phyloP scores from a whole-genome alignment of 164 flowering plant species.

The Nymphaea thermarum region DNA sequence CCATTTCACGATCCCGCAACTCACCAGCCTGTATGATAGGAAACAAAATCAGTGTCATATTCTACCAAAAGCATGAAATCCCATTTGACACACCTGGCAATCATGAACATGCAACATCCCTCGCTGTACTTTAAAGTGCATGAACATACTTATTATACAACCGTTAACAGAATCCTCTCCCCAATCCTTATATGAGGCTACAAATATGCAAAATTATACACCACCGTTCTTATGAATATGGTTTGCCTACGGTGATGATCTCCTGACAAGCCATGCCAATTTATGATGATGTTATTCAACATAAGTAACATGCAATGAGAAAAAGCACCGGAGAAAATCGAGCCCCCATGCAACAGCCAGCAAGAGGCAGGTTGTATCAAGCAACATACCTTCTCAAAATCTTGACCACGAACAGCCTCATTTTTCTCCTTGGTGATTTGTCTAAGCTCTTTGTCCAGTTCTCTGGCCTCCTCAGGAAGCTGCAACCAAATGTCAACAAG shows the following conservation, averaged over 20 bases:
- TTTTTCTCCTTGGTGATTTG: conserved; percentile 86
- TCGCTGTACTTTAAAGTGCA: neutral
- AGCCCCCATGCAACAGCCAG: too few species aligned
- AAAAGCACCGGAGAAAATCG: neutral
- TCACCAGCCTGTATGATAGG: conserved; percentile 52
- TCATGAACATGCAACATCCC: neutral
- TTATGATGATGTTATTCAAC: neutral
- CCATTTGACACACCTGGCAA: neutral
- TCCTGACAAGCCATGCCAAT: neutral
- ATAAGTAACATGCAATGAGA: neutral
- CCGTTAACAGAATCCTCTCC: too few species aligned
- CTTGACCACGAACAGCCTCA: conserved; percentile 88
- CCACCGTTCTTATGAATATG: neutral
- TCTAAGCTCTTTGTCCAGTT: conserved; percentile 89
- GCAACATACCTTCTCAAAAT: conserved; percentile 70
- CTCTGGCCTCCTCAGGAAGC: conserved; percentile 96
- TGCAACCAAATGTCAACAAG: conserved; percentile 11
- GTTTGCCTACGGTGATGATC: neutral
- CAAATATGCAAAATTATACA: neutral
- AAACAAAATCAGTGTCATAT: too few species aligned
- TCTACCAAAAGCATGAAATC: neutral
- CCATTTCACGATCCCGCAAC: conserved; percentile 72
- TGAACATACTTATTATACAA: neutral
- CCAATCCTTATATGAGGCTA: neutral
- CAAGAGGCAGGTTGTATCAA: too few species aligned